These are phyloP conservation scores for Fusarium penzigii DNA, from an alignment of 2,329 filamentous ascomycete species.

Conservation along the genomic window DNA sequence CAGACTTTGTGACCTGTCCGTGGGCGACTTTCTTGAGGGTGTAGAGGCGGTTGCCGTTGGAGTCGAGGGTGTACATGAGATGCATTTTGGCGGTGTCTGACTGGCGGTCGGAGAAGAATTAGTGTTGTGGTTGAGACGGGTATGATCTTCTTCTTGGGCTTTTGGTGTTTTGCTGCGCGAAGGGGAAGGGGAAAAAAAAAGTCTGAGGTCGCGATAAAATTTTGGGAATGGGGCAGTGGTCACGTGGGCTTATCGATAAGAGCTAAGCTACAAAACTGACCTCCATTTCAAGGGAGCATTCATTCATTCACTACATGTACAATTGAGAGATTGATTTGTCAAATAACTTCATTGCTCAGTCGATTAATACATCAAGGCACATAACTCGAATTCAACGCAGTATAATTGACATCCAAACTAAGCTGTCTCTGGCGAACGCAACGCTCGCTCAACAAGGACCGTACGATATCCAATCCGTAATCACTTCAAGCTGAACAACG, in stretches of 20 bases:
- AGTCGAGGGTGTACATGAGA: slow-evolving; percentile 81
- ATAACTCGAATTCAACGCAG: background rate
- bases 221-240: slow-evolving; percentile 1
- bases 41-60: slow-evolving; percentile 84
- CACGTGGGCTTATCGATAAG: slow-evolving; percentile 15
- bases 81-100: slow-evolving; percentile 46
- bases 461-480: background rate
- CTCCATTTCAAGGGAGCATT: background rate
- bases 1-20: slow-evolving; percentile 89
- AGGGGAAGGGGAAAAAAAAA: slow-evolving; percentile 5
- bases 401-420: background rate
- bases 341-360: no score
- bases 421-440: background rate
- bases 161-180: background rate
- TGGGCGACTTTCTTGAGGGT: slow-evolving; percentile 88
- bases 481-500: background rate
- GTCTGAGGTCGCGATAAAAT: slow-evolving; percentile 1
- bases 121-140: slow-evolving; percentile 5
- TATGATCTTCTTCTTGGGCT: slow-evolving; percentile 9
- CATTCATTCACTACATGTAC: no score
- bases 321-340: no score
- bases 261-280: background rate
- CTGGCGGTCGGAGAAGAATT: background rate
- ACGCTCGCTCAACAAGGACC: background rate
- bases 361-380: no score